These are phyloP conservation scores for Paramecium octaurelia DNA, from an alignment of 73 alveolate genomes.

Conservation along the genomic window DNA sequence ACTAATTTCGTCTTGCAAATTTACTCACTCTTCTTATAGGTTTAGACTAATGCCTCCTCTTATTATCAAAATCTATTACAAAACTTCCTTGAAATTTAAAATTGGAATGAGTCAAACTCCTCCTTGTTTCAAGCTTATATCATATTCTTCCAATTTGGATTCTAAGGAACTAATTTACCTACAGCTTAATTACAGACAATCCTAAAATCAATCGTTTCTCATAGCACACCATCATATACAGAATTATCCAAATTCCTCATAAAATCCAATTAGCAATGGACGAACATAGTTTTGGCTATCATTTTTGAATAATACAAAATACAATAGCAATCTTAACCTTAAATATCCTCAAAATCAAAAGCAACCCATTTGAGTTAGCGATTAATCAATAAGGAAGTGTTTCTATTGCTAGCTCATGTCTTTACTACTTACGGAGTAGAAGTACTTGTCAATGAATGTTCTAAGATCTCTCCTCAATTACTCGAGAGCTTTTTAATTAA, in stretches of 20 bases:
- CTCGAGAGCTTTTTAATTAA: not conserved
- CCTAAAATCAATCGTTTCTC: not conserved
- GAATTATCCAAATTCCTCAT: slow-evolving; percentile 6
- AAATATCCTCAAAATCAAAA: not conserved
- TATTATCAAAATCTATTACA: not conserved
- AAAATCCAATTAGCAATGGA: not conserved
- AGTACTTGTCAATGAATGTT: not conserved
- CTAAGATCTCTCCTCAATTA: not conserved
- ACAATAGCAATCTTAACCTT: not conserved
- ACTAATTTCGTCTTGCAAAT: slow-evolving; percentile 31
- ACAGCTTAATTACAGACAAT: not conserved
- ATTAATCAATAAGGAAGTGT: slow-evolving; percentile 12
- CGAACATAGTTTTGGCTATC: not conserved
- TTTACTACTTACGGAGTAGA: not conserved
- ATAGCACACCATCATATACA: not conserved
- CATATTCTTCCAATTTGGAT: slow-evolving; percentile 1
- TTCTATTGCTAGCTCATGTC: not conserved
- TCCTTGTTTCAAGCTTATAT: slow-evolving; percentile 52
- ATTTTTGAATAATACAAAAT: not conserved
- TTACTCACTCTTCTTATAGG: slow-evolving; percentile 35
- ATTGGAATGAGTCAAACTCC: slow-evolving; percentile 48
- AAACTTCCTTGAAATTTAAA: not conserved
- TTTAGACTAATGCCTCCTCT: not conserved
- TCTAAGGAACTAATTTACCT: not conserved
- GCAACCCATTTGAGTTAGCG: not conserved